These are phyloP conservation scores for Sporisorium iseilematis-ciliati DNA, from an alignment of 1,284 basidiomycete genomes.

Conservation along the genomic window DNA sequence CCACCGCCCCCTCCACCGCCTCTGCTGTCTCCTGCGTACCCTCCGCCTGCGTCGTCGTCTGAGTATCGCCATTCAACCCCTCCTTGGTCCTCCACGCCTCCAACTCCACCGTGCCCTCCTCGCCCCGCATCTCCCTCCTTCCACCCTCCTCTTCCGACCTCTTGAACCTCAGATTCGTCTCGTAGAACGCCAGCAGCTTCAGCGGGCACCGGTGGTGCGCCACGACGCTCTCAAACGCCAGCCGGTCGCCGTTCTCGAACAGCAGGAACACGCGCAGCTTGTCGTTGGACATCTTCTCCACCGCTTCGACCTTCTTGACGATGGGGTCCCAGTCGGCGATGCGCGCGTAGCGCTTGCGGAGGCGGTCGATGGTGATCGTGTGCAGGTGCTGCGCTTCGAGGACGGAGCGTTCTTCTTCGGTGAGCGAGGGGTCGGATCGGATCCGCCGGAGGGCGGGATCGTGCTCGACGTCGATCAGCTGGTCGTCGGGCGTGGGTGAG, in stretches of 20 bases:
- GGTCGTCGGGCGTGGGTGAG: conserved; percentile 13
- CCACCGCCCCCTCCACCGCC: too few relatives aligned
- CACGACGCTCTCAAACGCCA: conserved; percentile 47
- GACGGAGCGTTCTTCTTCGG: conserved; percentile 20
- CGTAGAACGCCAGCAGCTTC: conserved; percentile 56
- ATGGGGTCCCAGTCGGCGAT: conserved; percentile 59
- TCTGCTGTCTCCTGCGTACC: too few relatives aligned
- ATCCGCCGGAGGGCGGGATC: conserved; percentile 28
- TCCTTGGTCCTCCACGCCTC: conserved; percentile 8
- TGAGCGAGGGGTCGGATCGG: conserved; percentile 21
- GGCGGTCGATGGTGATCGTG: conserved; percentile 24
- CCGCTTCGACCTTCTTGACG: conserved; percentile 43
- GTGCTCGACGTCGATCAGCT: conserved; percentile 7
- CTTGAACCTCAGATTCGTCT: conserved; percentile 47
- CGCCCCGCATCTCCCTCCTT: conserved; percentile 7
- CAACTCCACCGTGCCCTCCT: conserved; percentile 18
- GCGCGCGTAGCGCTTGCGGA: conserved; percentile 38
- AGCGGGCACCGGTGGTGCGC: conserved; percentile 52
- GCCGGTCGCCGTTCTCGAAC: conserved; percentile 41
- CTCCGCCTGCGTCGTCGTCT: background rate
- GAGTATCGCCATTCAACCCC: background rate
- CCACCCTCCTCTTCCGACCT: conserved; percentile 5
- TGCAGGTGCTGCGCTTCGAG: conserved; percentile 39
- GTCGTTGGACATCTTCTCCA: conserved; percentile 43
- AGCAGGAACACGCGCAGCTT: conserved; percentile 45